A percentile compares a stretch with the other conserved stretches of the same genome.
Conservation (phyloP, 1,139 yeast genomes). For the Spathaspora sp. region DNA sequence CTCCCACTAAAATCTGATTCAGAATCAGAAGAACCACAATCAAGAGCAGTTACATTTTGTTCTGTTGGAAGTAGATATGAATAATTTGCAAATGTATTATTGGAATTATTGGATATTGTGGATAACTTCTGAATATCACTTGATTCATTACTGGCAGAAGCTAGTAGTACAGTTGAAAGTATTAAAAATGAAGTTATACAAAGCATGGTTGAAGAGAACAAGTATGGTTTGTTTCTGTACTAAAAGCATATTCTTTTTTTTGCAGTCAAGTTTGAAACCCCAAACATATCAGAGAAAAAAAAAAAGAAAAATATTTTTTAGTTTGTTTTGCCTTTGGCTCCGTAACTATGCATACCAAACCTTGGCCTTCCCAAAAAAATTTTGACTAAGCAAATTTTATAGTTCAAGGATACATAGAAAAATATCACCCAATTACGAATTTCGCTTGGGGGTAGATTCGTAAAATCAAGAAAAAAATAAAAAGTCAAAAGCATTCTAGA, state of each 20-base stretch:
- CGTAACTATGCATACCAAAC: neutral
- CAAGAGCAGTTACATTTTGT: neutral
- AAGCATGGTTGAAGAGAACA: constrained; percentile 6
- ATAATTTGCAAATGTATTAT: neutral
- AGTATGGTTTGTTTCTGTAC: neutral
- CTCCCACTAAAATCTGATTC: neutral
- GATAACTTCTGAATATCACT: neutral
- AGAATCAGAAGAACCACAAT: neutral
- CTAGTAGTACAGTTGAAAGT: constrained; percentile 7
- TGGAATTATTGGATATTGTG: neutral
- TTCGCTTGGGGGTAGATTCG: too few relatives aligned
- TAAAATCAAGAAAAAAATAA: neutral
- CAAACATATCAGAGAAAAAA: neutral
- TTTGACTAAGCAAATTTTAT: too few relatives aligned
- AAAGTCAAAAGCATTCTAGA: neutral
- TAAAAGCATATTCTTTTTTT: neutral
- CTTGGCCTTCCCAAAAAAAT: too few relatives aligned
- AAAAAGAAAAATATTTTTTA: neutral
- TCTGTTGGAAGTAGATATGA: neutral
- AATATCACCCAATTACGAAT: too few relatives aligned
- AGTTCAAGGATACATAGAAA: too few relatives aligned
- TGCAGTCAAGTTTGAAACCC: neutral
- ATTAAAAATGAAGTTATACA: constrained; percentile 11
- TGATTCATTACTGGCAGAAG: neutral
- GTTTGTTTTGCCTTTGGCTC: neutral